A percentile compares a stretch with the other conserved stretches of the same genome.
Conservation (phyloP, 352 stramenopile species). For the Phytophthora parvispora region DNA sequence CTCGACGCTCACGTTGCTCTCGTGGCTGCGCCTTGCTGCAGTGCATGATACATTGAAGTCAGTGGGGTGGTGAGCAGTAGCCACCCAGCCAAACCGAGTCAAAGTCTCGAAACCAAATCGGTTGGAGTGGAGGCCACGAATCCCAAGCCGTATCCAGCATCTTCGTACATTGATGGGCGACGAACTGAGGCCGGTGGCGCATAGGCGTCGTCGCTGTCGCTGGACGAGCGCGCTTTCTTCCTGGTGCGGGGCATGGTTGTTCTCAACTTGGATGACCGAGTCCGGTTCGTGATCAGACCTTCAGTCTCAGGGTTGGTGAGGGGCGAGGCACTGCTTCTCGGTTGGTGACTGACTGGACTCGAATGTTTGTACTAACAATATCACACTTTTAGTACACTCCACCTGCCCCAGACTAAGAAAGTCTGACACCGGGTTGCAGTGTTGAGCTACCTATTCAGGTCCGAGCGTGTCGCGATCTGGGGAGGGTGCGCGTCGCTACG, state of each 20-base stretch:
- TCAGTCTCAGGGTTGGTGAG: background rate
- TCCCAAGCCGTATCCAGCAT: constrained; percentile 14
- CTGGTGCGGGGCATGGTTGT: constrained; percentile 35
- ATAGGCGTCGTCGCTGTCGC: constrained; percentile 31
- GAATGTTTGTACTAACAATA: constrained; percentile 38
- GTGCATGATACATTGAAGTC: constrained; percentile 1
- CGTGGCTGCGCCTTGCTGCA: constrained; percentile 35
- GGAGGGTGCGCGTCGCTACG: constrained; percentile 1
- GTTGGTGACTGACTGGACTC: background rate
- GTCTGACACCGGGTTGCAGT: constrained; percentile 5
- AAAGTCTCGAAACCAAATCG: background rate
- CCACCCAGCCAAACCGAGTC: background rate
- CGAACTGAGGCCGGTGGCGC: constrained; percentile 34
- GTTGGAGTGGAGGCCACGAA: background rate
- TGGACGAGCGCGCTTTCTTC: constrained; percentile 37
- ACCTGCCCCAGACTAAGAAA: constrained; percentile 24
- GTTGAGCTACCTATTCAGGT: constrained; percentile 3
- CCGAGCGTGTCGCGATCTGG: background rate
- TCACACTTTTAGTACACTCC: constrained; percentile 29
- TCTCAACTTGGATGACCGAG: constrained; percentile 8
- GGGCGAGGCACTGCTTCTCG: background rate
- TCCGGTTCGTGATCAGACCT: constrained; percentile 1
- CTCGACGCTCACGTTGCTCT: constrained; percentile 38
- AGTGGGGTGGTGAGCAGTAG: background rate
- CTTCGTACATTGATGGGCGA: constrained; percentile 45